phyloP scores from a whole-genome alignment of 345 rosid genomes.

The Mallotus nudiflorus region DNA sequence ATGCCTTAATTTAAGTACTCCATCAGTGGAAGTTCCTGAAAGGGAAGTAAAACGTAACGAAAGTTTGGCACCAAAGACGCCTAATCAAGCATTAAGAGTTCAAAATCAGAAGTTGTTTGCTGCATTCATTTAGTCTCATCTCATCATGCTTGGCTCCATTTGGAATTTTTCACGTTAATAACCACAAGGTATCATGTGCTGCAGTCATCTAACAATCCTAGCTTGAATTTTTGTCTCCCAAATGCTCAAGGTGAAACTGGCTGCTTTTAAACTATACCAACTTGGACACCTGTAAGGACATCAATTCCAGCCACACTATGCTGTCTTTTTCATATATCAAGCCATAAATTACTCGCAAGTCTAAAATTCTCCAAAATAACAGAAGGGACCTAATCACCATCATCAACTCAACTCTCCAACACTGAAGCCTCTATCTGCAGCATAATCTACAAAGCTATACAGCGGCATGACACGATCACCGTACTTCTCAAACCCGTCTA shows the following conservation, averaged over 20 bases:
- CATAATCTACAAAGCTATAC: slow-evolving; percentile 84
- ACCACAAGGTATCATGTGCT: background rate
- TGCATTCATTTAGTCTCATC: no score
- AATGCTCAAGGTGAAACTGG: no score
- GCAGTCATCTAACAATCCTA: background rate
- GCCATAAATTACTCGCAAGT: background rate
- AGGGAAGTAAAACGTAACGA: no score
- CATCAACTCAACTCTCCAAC: slow-evolving; percentile 14
- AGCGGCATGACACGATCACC: slow-evolving; percentile 64
- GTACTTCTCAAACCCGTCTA: slow-evolving; percentile 62
- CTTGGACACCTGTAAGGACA: background rate
- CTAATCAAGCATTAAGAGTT: no score
- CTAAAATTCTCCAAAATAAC: background rate
- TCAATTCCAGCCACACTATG: background rate
- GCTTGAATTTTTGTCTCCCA: background rate
- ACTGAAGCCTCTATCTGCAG: slow-evolving; percentile 58
- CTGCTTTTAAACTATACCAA: background rate
- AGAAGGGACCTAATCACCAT: background rate
- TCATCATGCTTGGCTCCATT: no score
- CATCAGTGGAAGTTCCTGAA: no score
- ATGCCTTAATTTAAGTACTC: no score
- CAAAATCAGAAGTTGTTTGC: no score
- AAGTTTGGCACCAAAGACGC: no score
- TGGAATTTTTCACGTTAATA: no score
- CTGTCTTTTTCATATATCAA: no score